Conservation (phyloP, 768 basidiomycete genomes). For the Panaeolus cyanescens region DNA sequence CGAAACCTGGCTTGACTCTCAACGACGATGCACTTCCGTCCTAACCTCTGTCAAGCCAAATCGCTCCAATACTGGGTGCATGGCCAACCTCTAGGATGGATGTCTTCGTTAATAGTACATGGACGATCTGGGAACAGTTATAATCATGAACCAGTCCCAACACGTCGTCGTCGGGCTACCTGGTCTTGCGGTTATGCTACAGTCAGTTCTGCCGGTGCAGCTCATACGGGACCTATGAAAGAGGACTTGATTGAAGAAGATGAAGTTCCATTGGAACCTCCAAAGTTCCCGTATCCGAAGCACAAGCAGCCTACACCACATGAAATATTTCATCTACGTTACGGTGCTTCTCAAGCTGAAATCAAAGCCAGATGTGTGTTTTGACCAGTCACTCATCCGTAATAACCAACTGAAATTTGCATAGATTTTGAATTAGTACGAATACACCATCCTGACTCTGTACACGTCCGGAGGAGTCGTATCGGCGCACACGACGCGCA, state of each 20-base stretch:
- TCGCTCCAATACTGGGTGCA: background rate
- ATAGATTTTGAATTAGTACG: conserved; percentile 77
- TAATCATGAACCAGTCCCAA: background rate
- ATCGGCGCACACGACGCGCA: conserved; percentile 50
- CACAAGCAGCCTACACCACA: conserved; percentile 60
- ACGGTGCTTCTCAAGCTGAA: conserved; percentile 53
- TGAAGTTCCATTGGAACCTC: background rate
- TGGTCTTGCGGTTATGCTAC: conserved; percentile 5
- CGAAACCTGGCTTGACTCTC: background rate
- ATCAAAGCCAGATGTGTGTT: conserved; percentile 71
- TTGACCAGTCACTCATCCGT: background rate
- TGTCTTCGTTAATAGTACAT: background rate
- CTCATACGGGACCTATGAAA: background rate
- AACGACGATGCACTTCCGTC: background rate
- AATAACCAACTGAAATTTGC: background rate
- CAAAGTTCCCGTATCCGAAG: conserved; percentile 50
- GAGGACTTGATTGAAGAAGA: background rate
- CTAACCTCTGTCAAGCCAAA: background rate
- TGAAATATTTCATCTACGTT: conserved; percentile 72
- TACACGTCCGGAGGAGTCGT: conserved; percentile 30
- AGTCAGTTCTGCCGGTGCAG: background rate
- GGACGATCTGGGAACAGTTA: background rate
- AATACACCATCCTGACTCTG: conserved; percentile 70
- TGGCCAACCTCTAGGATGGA: background rate
- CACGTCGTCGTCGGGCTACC: background rate